A percentile compares a stretch with the other conserved stretches of the same genome.
Evolutionary conservation across 2,329 filamentous ascomycete species (phyloP).

Genomic region (Neonectria faginata): DNA sequence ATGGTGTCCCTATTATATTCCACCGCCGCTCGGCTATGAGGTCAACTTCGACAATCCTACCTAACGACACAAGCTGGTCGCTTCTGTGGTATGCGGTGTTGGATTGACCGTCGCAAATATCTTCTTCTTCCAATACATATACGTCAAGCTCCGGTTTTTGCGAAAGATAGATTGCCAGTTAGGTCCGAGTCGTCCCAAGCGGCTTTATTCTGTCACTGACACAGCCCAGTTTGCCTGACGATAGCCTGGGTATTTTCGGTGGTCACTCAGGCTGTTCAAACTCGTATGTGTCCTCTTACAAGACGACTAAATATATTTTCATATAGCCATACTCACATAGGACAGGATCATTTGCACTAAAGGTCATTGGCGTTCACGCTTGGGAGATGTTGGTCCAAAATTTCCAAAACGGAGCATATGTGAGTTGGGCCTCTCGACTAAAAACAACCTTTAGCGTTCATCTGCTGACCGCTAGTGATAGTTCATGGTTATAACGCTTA

Average conservation of each 20-base stretch:
- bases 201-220: not conserved
- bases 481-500: not conserved
- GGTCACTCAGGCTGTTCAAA: not conserved
- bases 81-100: not conserved
- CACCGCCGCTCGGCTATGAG: not conserved
- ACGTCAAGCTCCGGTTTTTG: not conserved
- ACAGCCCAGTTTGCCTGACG: not conserved
- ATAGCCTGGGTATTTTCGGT: not conserved
- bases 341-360: not conserved
- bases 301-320: too few relatives aligned
- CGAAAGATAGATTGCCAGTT: not conserved
- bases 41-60: not conserved
- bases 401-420: not conserved
- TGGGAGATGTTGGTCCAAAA: not conserved
- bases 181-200: not conserved
- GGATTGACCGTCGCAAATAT: not conserved
- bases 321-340: not conserved
- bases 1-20: not conserved
- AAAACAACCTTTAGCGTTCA: not conserved
- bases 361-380: not conserved
- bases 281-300: not conserved
- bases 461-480: not conserved
- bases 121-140: not conserved
- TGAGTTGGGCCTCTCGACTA: not conserved
- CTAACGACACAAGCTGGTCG: not conserved